Percentiles rank a stretch among this genome's conserved stretches.
Evolutionary conservation across 768 basidiomycete species (phyloP).

Genomic region (Lentinula guzmanii): DNA sequence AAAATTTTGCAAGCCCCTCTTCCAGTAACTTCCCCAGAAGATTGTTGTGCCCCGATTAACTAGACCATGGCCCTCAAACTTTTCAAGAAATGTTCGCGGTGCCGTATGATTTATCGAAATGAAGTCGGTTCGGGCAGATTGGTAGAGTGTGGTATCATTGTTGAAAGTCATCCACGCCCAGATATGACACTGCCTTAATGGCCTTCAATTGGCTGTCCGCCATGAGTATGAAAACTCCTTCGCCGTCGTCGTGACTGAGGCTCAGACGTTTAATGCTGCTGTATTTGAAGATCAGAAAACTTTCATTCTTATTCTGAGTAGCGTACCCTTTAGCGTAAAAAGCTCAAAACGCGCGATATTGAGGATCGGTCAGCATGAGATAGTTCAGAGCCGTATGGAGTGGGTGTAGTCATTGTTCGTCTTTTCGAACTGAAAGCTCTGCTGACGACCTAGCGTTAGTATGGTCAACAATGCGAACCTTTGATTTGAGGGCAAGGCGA

Average conservation of each 20-base stretch:
- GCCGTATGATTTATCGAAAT: constrained; percentile 87
- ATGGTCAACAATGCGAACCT: constrained; percentile 86
- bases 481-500: constrained; percentile 58
- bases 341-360: constrained; percentile 41
- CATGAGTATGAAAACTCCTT: constrained; percentile 70
- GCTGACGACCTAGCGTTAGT: constrained; percentile 77
- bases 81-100: constrained; percentile 73
- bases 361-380: constrained; percentile 58
- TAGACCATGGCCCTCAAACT: constrained; percentile 83
- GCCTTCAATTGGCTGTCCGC: constrained; percentile 62
- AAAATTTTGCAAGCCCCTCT: constrained; percentile 55
- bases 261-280: constrained; percentile 74
- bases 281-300: constrained; percentile 58
- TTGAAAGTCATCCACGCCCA: constrained; percentile 31
- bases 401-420: constrained; percentile 63
- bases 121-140: constrained; percentile 72
- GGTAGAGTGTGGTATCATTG: constrained; percentile 63
- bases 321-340: constrained; percentile 17
- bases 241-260: constrained; percentile 83
- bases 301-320: constrained; percentile 26
- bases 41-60: constrained; percentile 46
- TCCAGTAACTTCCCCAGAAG: constrained; percentile 65
- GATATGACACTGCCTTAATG: constrained; percentile 25
- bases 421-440: constrained; percentile 53
- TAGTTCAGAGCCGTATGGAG: constrained; percentile 75